Evolutionary conservation across 2,329 filamentous ascomycete species (phyloP).

Genomic region (Colletotrichum aenigma): DNA sequence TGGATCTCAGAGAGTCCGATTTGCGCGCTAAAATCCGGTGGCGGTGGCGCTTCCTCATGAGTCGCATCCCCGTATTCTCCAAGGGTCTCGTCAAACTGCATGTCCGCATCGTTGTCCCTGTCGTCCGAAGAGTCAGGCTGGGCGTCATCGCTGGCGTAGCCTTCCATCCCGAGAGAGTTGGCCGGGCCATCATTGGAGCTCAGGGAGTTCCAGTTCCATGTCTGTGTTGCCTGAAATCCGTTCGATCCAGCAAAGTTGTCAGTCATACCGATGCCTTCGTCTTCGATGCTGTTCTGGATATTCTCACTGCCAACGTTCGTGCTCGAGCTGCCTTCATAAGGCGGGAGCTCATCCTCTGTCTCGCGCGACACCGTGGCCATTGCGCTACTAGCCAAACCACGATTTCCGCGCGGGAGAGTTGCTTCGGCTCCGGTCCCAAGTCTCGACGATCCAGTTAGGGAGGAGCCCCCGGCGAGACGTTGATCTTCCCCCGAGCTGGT

Average conservation of each 20-base stretch:
- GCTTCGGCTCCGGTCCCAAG: constrained; percentile 79
- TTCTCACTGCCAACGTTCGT: constrained; percentile 22
- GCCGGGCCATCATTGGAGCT: constrained; percentile 30
- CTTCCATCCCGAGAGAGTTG: constrained; percentile 34
- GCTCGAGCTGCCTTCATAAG: constrained; percentile 30
- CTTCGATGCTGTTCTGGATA: constrained; percentile 51
- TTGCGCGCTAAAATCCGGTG: constrained; percentile 23
- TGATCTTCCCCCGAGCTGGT: constrained; percentile 77
- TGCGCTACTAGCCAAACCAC: constrained; percentile 56
- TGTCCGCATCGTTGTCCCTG: constrained; percentile 28
- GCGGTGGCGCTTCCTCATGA: constrained; percentile 24
- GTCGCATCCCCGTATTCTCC: constrained; percentile 7
- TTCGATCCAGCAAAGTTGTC: constrained; percentile 35
- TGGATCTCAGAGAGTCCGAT: constrained; percentile 32
- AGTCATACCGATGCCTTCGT: constrained; percentile 49
- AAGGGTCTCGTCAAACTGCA: constrained; percentile 19
- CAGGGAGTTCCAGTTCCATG: constrained; percentile 53
- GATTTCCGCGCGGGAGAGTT: constrained; percentile 70
- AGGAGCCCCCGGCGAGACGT: constrained; percentile 84
- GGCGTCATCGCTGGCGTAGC: constrained; percentile 47
- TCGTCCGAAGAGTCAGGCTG: constrained; percentile 44
- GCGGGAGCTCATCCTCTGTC: constrained; percentile 35
- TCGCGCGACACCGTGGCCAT: constrained; percentile 28
- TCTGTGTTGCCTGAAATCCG: constrained; percentile 34
- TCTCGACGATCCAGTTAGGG: constrained; percentile 90